phyloP scores from a whole-genome alignment of 2,329 filamentous ascomycete species.

The Trichoderma aggressivum region DNA sequence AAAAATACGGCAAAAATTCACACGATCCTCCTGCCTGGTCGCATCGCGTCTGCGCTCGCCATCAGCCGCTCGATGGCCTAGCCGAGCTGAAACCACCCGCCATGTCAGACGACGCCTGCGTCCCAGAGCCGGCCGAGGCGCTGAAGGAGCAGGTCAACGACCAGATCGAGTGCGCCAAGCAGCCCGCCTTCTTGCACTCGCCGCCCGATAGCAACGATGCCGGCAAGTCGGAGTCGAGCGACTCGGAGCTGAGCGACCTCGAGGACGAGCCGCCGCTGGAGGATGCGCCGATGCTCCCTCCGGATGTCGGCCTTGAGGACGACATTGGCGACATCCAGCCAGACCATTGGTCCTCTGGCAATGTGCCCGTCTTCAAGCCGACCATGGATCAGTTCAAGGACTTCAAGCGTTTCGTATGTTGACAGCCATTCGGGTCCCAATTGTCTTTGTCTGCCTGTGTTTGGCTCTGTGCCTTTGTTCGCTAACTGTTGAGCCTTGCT shows the following conservation, averaged over 20 bases:
- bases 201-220: conserved; percentile 62
- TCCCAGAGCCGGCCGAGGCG: conserved; percentile 35
- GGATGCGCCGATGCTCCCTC: conserved; percentile 27
- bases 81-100: conserved; percentile 37
- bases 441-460: neutral
- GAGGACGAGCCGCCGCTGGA: conserved; percentile 51
- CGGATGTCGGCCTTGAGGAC: conserved; percentile 36
- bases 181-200: conserved; percentile 53
- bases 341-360: conserved; percentile 88
- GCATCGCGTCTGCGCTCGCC: conserved; percentile 17
- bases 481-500: conserved; percentile 28
- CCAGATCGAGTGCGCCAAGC: conserved; percentile 37
- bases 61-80: conserved; percentile 31
- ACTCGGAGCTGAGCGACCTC: conserved; percentile 65
- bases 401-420: conserved; percentile 81
- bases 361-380: conserved; percentile 90
- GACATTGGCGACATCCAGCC: conserved; percentile 78
- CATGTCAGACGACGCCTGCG: conserved; percentile 57
- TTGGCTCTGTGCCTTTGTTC: neutral
- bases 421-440: neutral
- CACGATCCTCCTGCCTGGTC: conserved; percentile 5
- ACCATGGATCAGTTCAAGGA: conserved; percentile 93
- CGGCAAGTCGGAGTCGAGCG: conserved; percentile 56
- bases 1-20: neutral
- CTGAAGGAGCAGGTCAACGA: conserved; percentile 28